Base-by-base conservation (phyloP, 2,329 filamentous ascomycete species). In the Xylariaceae sp. region DNA sequence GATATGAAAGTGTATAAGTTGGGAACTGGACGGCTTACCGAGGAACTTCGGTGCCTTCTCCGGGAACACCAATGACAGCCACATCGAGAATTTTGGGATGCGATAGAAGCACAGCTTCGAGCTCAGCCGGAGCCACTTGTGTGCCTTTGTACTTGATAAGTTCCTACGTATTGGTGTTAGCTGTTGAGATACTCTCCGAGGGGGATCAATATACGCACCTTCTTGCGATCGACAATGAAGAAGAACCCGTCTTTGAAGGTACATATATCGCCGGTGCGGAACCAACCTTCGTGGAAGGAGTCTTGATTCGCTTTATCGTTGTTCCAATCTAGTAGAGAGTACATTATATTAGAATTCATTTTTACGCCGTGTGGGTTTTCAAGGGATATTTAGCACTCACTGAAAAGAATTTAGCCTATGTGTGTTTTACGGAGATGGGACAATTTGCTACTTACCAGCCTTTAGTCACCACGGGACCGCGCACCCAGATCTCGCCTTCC, bases 231-330 rank as follows among this genome's bases (percentile, higher is more conserved):
- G 1, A 87, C 90, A 63, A 91, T 90, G 72, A 79, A 87, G 64
- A 89, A 85, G 36, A 84, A 82, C 13, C 87, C 75, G 41, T 77
- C 71, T 57, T 88, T 84, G 66, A 88, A 83, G 56, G 86, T 81
- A 0, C 86, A 87, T 7, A 90, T 81, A 61, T 90, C 87, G 5
- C 87, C 88, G 0, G 87, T 90, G 66, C 86, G 86, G 76, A 90
- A 90, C 72, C 83, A 90, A 1, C 53, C 62, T 28, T 58, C 53
- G 19, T 49, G 51, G 48, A 87, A 75, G 0, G 83, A 79, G 45
- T 86, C 79, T 1, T 68, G 70, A 0, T 85, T 88, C 0, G 80
- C 83, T 56, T 80, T 75, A 2, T 77, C 72, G 58, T 89, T 88
- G 60, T 85, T 84, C 58, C 82, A 73, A 63, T 87, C 22, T 28